Conservation (phyloP, 2,329 filamentous ascomycete species). For the Aspergillus sp. region DNA sequence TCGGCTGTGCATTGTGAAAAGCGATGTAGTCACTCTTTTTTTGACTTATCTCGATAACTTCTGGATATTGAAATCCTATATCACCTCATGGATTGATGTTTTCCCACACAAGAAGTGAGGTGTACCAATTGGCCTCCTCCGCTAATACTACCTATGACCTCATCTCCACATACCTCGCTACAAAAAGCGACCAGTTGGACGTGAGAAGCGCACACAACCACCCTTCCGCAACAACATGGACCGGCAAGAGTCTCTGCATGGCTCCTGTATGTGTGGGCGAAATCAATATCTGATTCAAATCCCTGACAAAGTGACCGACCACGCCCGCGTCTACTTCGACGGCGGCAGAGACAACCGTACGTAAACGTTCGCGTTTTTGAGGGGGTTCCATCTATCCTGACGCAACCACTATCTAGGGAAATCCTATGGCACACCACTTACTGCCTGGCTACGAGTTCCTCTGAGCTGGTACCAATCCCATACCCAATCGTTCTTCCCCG, state of each 20-base stretch:
- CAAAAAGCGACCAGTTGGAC: background rate
- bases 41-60: background rate
- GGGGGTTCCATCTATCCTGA: background rate
- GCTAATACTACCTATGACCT: slow-evolving; percentile 2
- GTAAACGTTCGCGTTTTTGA: slow-evolving; percentile 36
- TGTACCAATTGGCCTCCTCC: background rate
- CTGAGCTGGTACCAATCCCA: slow-evolving; percentile 76
- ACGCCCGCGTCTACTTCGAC: slow-evolving; percentile 73
- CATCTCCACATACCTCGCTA: background rate
- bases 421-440: slow-evolving; percentile 69
- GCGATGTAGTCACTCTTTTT: background rate
- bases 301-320: slow-evolving; percentile 57
- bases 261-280: slow-evolving; percentile 81
- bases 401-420: slow-evolving; percentile 46
- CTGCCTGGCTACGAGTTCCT: slow-evolving; percentile 80
- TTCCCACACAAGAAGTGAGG: background rate
- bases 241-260: slow-evolving; percentile 58
- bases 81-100: background rate
- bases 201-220: background rate
- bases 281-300: slow-evolving; percentile 77
- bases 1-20: background rate
- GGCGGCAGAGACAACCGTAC: slow-evolving; percentile 69
- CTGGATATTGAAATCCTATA: background rate
- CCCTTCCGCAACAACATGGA: slow-evolving; percentile 13
- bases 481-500: slow-evolving; percentile 72